Evolutionary conservation across 1,139 yeast genomes (phyloP), one percentile per base, ranked within the genome.

Genomic region (Debaryomyces singareniensis): DNA sequence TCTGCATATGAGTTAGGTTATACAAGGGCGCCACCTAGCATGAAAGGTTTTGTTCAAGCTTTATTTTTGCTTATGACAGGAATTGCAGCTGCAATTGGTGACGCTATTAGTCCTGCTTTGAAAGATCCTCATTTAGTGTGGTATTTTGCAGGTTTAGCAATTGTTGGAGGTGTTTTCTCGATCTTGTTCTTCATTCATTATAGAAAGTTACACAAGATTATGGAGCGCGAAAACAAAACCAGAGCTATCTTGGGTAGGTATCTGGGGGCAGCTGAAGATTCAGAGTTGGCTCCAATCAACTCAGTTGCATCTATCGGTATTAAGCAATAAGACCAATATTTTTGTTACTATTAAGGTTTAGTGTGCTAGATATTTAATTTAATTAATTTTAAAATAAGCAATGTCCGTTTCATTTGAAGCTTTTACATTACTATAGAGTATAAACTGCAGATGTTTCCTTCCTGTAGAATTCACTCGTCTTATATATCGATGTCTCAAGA

Each of bases 1-100:
- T 76, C 86, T 12, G 82, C 76, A 34, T 76, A 78, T 45, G 86
- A 78, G 52, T 63, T 78, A 44, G 86, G 87, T 6, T 80, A 78
- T 51, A 18, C 83, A 2, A 68, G 80, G 50, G 71, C 86, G 20
- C 85, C 87, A 29, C 74, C 69, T 10, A 61, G 68, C 28, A 75
- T 78, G 81, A 76, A 77, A 50, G 76, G 83, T 31, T 64, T 79
- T 39, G 81, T 78, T 30, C 70, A 77, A 74, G 76, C 87, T 5
- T 51, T 80, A 35, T 77, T 77, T 61, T 61, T 79, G 39, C 65
- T 76, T 43, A 74, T 72, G 31, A 67, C 68, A 32, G 82, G 86
- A 6, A 46, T 78, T 30, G 61, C 79, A 10, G 75, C 81, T 25
- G 81, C 81, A 12, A 48, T 75, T 28, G 64, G 72, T 13, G 71